Base-by-base conservation (phyloP, 2,329 filamentous ascomycete genomes). In the Bretziella fagacearum region DNA sequence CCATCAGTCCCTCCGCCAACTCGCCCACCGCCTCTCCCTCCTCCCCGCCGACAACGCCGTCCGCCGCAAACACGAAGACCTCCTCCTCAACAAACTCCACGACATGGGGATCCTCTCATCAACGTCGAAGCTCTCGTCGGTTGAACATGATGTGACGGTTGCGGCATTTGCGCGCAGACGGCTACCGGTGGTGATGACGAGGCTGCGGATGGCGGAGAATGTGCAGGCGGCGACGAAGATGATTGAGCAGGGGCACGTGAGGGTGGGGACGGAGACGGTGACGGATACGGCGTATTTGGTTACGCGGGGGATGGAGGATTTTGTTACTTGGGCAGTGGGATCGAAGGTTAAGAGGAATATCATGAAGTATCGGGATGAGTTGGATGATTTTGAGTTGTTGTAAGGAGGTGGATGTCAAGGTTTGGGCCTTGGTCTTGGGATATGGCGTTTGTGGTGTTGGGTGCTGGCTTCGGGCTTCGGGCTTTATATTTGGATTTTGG, bases 271-370 rank as follows among this genome's bases (percentile, higher is more conserved):
- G 0, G 85, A 95, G 58, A 82, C 87, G 1, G 74, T 95, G 22
- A 93, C 84, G 2, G 89, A 96, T 60, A 79, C 86, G 23, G 87
- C 86, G 1, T 95, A 86, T 57, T 63, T 95, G 46, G 85, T 96
- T 6, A 91, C 84, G 30, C 71, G 87, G 54, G 83, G 77, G 52
- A 84, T 93, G 73, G 89, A 96, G 65, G 89, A 96, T 64, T 94
- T 93, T 60, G 82, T 96, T 15, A 95, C 89, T 0, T 96, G 89
- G 89, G 81, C 89, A 7, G 84, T 93, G 57, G 85, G 84, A 51
- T 93, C 84, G 63, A 95, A 95, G 81, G 87, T 96, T 62, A 94
- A 93, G 80, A 75, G 82, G 59, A 91, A 86, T 60, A 93, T 95
- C 53, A 79, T 94, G 75, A 84, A 84, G 64, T 96, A 95, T 61